Base-by-base conservation (phyloP, 83 land plant species). In the Isoetes engelmannii region DNA sequence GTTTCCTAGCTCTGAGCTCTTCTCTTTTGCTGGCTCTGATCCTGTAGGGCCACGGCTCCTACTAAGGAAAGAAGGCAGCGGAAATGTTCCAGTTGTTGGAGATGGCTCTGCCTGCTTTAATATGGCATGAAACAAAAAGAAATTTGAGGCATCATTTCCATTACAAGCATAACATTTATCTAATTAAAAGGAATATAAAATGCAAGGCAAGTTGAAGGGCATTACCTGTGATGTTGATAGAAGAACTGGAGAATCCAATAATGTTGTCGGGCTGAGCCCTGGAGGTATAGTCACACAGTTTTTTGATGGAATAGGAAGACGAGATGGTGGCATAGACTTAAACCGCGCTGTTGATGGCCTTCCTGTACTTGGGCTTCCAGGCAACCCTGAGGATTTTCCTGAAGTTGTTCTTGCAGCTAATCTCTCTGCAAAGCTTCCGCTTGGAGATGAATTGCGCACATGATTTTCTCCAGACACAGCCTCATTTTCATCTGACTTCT, bases 171-270 rank as follows among this genome's bases (percentile, higher is more conserved):
- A 67, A n/a, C 28, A 45, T 19, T 15, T 9, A 68, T 28, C 21
- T 37, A 28, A 47, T 47, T 18, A 18, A 15, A 20, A 60, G 19
- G 46, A 44, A 8, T 6, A 76, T 55, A 19, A 43, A 5, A 49
- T 45, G 37, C 65, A 43, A 48, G 20, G 45, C 4, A 7, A 43
- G 7, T 5, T 20, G 4, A 54, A 28, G 37, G 37, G 37, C 37
- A 28, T 12, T 18, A 89, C 96, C 90, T 87, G 84, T 10, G 81
- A 64, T 45, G 84, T 81, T 56, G 87, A 75, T 28, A 91, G 80
- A 15, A 88, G 88, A 65, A 91, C 89, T 3, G 96, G 96, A 48
- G 87, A 82, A 54, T 85, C 87, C 45, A 87, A 69, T 68, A 87
- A 59, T 4, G 85, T 72, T 0, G 90, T 78, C 4, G 90, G 90